phyloP scores from a whole-genome alignment of 345 rosid species.

The Rhizophora mangle region DNA sequence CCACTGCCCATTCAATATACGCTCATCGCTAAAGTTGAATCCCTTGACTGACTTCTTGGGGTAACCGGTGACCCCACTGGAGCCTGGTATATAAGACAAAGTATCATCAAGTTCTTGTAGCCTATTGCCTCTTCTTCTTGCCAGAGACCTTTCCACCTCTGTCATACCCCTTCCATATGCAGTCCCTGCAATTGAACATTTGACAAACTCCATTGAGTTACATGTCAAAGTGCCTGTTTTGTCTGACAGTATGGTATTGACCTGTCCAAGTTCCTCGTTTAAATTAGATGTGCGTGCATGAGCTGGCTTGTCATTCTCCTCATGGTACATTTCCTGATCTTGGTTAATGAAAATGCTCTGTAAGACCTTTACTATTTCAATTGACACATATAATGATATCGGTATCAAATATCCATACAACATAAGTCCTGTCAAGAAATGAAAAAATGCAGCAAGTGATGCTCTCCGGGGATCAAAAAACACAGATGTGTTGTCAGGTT shows the following conservation, averaged over 20 bases:
- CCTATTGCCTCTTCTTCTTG: constrained; percentile 31
- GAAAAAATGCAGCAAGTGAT: constrained; percentile 61
- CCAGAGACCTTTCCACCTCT: constrained; percentile 66
- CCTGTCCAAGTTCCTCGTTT: constrained; percentile 95
- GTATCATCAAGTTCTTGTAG: constrained; percentile 30
- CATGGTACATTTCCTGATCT: constrained; percentile 67
- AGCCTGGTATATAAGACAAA: constrained; percentile 11
- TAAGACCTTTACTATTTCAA: constrained; percentile 84
- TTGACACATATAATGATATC: constrained; percentile 78
- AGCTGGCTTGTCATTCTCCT: constrained; percentile 62
- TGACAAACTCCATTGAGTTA: constrained; percentile 93
- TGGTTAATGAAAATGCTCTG: constrained; percentile 89
- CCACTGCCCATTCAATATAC: constrained; percentile 72
- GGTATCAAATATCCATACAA: constrained; percentile 91
- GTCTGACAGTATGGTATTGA: constrained; percentile 74
- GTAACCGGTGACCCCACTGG: constrained; percentile 5
- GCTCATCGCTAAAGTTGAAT: constrained; percentile 78
- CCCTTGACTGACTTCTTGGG: constrained; percentile 53
- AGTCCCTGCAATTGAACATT: constrained; percentile 72
- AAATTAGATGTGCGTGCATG: constrained; percentile 87
- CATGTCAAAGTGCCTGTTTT: constrained; percentile 96
- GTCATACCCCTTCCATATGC: constrained; percentile 76
- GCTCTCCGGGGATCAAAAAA: constrained; percentile 61
- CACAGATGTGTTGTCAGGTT: constrained; percentile 53
- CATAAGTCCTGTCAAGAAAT: constrained; percentile 88